Conservation (phyloP, 208 protist species). For the Willaertia magna region DNA sequence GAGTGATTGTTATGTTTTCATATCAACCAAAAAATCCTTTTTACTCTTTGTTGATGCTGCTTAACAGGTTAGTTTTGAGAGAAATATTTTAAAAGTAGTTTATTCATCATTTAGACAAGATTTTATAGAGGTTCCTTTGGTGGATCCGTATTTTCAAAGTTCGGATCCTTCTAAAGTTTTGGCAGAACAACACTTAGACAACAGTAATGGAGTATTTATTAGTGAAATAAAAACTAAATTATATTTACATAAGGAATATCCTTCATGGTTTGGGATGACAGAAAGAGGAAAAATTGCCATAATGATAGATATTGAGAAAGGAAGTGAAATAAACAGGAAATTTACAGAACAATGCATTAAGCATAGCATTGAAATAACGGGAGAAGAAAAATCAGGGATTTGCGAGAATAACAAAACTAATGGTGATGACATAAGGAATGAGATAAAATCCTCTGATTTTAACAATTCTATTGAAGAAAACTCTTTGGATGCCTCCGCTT, state of each 20-base stretch:
- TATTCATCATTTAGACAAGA: not conserved
- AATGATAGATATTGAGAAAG: not conserved
- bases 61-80: not conserved
- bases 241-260: not conserved
- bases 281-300: not conserved
- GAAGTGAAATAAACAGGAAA: not conserved
- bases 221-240: not conserved
- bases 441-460: not conserved
- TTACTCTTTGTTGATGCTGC: not conserved
- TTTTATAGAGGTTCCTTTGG: not conserved
- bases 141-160: not conserved
- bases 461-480: not conserved
- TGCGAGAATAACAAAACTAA: too few relatives aligned
- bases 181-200: not conserved
- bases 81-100: not conserved
- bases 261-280: not conserved
- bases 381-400: not conserved
- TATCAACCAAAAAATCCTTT: slow-evolving; percentile 7
- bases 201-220: not conserved
- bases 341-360: not conserved
- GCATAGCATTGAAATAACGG: not conserved
- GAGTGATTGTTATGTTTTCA: not conserved
- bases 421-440: not conserved
- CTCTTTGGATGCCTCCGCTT: not conserved
- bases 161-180: not conserved